Base-by-base conservation (phyloP, 192 early-diverging fungal genomes). In the Geranomyces variabilis region DNA sequence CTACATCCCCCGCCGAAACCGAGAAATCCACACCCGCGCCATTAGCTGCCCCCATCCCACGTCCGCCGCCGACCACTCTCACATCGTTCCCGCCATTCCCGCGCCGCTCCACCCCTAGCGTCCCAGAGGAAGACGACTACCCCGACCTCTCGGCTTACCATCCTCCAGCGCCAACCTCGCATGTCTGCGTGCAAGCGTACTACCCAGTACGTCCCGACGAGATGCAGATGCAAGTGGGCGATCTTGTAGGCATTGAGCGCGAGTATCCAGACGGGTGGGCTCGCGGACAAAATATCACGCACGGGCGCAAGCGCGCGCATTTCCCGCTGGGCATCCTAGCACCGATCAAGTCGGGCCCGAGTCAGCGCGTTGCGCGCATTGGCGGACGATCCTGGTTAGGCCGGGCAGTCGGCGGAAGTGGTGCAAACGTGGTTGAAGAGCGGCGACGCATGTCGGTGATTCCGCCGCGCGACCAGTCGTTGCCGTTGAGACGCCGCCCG, bases 181-280 rank as follows among this genome's bases (percentile, higher is more conserved):
- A 86, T 72, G 81, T 86, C 14, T 83, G 73, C 33, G 63, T 74
- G 26, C 46, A 64, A 9, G 49, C 70, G 28, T 86, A 81, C 73
- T 49, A 62, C 60, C 75, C 77, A 0, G 49, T 57, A 22, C 33
- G 69, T 33, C 34, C 63, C 22, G 85, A 86, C 70, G 85, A 86
- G 66, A 60, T 86, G 67, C 65, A 65, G 14, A 57, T 86, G 61
- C 75, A 80, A 43, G 69, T 73, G n/a, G 85, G 82, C 33, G 85
- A 86, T 47, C 79, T 86, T 49, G 77, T 86, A 56, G 82, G 79
- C 60, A 82, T 86, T 36, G 85, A 86, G 75, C 64, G 74, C 21
- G 73, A 77, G 67, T 86, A 79, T 64, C 55, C 55, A 1, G 85
- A 86, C 67, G 82, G 82, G 24, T 86, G 82, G 85, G 83, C 83